phyloP scores from a whole-genome alignment of 805 yeast species.

The Spathaspora girioi region DNA sequence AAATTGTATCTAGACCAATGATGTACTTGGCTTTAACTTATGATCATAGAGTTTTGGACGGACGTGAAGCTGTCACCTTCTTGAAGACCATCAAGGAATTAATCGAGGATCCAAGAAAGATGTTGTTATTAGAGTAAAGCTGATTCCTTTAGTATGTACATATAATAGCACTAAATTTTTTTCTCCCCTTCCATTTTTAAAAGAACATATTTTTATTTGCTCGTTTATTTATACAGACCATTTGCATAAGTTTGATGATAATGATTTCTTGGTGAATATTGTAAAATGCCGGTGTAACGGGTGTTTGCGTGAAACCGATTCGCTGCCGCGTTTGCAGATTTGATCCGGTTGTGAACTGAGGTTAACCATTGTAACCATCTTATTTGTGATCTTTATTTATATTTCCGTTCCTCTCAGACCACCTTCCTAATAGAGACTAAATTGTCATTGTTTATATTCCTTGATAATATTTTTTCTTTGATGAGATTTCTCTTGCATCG shows the following conservation, averaged over 20 bases:
- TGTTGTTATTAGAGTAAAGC: slow-evolving; percentile 51
- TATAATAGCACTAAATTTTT: not conserved
- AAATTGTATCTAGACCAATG: slow-evolving; percentile 97
- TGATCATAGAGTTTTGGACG: slow-evolving; percentile 97
- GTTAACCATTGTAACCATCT: not conserved
- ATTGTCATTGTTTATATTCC: not conserved
- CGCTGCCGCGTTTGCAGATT: too few relatives aligned
- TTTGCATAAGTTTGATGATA: not conserved
- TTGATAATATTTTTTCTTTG: not conserved
- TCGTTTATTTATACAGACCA: not conserved
- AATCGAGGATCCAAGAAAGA: slow-evolving; percentile 98
- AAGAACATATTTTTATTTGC: not conserved
- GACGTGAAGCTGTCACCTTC: slow-evolving; percentile 98
- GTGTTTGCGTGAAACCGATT: not conserved
- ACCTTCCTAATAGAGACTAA: not conserved
- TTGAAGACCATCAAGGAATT: slow-evolving; percentile 93
- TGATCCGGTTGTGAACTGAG: not conserved
- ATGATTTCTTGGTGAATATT: not conserved
- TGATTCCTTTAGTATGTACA: not conserved
- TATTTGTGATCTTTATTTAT: not conserved
- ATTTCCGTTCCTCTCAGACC: not conserved
- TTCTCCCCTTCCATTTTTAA: not conserved
- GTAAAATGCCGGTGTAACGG: too few relatives aligned
- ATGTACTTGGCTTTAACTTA: slow-evolving; percentile 98
- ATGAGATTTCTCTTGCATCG: not conserved